A percentile compares a stretch with the other conserved stretches of the same genome.
phyloP scores from a whole-genome alignment of 306 rosid species.

The Erythrophleum fordii region DNA sequence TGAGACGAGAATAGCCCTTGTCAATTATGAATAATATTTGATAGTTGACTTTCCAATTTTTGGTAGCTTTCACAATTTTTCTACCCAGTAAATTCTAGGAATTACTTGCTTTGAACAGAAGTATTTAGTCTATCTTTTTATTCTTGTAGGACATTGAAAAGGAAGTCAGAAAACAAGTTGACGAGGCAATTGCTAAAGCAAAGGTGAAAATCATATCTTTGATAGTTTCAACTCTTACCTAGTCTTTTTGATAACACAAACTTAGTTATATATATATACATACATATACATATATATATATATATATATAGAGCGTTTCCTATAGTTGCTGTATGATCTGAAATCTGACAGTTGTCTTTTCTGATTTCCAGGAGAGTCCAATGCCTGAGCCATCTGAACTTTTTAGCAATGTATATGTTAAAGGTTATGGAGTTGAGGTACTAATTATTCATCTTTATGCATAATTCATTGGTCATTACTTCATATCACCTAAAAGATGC shows the following conservation, averaged over 20 bases:
- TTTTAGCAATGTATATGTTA: conserved; percentile 64
- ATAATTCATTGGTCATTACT: not conserved
- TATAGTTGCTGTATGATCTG: not conserved
- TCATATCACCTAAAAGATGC: not conserved
- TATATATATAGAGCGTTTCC: too few relatives aligned
- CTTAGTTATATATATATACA: not conserved
- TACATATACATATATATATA: too few relatives aligned
- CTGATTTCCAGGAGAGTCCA: conserved; percentile 72
- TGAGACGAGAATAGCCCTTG: not conserved
- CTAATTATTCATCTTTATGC: conserved; percentile 8
- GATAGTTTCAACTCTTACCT: not conserved
- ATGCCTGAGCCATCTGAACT: conserved; percentile 74
- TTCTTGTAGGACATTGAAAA: conserved; percentile 73
- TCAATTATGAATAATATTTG: not conserved
- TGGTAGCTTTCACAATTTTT: not conserved
- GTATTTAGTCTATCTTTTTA: conserved; percentile 7
- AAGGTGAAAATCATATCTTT: conserved; percentile 60
- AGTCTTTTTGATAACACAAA: not conserved
- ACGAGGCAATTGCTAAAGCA: conserved; percentile 80
- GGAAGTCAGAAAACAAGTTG: conserved; percentile 77
- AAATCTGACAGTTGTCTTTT: conserved; percentile 29
- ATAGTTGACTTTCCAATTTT: conserved; percentile 6
- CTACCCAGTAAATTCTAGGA: conserved; percentile 7
- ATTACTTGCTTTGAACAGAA: not conserved
- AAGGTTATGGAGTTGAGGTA: conserved; percentile 78